These are phyloP conservation scores for Lippia alba DNA, from an alignment of 305 asterid species.

Conservation along the genomic window DNA sequence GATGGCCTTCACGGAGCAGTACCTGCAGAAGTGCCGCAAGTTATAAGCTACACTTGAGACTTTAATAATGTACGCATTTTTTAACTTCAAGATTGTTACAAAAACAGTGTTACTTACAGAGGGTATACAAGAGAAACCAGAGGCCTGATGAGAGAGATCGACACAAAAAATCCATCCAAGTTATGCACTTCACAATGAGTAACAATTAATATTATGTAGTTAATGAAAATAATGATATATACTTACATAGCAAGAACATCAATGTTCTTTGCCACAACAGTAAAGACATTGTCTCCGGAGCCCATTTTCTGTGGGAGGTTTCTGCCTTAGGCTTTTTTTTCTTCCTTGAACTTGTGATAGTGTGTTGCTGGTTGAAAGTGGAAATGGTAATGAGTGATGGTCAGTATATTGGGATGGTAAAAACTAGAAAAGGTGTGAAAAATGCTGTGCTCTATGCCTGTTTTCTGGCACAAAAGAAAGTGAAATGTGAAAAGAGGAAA, in stretches of 20 bases:
- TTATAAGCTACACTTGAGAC: background rate
- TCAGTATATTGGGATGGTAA: conserved; percentile 18
- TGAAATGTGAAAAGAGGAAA: conserved; percentile 43
- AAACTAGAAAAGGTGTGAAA: conserved; percentile 32
- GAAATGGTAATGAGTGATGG: conserved; percentile 4
- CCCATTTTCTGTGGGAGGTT: conserved; percentile 46
- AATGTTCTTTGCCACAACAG: conserved; percentile 77
- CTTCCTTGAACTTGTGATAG: background rate
- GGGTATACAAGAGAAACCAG: conserved; percentile 83
- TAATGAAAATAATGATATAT: background rate
- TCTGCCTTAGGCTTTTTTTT: background rate
- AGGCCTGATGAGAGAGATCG: conserved; percentile 60
- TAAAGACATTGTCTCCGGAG: conserved; percentile 68
- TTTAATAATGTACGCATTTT: background rate
- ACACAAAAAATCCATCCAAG: background rate
- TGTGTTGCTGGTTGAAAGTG: conserved; percentile 9
- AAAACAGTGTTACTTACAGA: conserved; percentile 55
- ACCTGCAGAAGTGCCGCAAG: conserved; percentile 38
- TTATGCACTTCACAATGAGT: conserved; percentile 5
- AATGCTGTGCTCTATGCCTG: conserved; percentile 41
- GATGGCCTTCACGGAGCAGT: conserved; percentile 79
- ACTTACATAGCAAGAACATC: conserved; percentile 86
- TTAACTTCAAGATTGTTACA: background rate
- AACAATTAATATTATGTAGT: background rate
- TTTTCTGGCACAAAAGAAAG: conserved; percentile 42